These are phyloP conservation scores for Pyrenochaeta sp. DNA, from an alignment of 2,329 filamentous ascomycete genomes.

Conservation along the genomic window DNA sequence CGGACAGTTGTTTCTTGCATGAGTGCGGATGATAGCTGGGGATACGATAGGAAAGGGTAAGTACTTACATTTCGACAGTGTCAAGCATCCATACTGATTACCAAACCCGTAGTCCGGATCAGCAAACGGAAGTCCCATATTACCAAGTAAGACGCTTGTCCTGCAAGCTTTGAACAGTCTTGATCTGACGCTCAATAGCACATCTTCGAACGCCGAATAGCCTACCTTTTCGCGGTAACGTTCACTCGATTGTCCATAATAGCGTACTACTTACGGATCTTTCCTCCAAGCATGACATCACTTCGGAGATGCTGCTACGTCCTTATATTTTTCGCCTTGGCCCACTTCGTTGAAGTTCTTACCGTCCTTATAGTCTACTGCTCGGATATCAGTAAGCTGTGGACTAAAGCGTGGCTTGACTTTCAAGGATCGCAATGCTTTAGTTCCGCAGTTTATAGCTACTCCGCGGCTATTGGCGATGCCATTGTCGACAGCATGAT, in stretches of 20 bases:
- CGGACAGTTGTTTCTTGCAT: slow-evolving; percentile 38
- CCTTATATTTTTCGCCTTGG: slow-evolving; percentile 26
- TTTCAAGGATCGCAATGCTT: slow-evolving; percentile 37
- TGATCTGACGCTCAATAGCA: slow-evolving; percentile 17
- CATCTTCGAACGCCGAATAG: slow-evolving; percentile 43
- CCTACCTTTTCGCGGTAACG: slow-evolving; percentile 46
- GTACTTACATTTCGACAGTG: neutral
- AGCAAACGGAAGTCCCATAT: slow-evolving; percentile 28
- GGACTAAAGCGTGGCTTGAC: slow-evolving; percentile 26
- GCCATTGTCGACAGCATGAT: slow-evolving; percentile 35
- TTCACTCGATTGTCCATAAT: slow-evolving; percentile 47
- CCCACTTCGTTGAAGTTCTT: slow-evolving; percentile 32
- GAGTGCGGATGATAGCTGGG: slow-evolving; percentile 34
- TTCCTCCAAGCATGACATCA: slow-evolving; percentile 30
- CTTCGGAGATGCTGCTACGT: slow-evolving; percentile 29
- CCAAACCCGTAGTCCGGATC: slow-evolving; percentile 23
- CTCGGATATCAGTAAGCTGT: slow-evolving; percentile 33
- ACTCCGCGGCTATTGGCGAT: slow-evolving; percentile 39
- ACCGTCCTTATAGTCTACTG: slow-evolving; percentile 34
- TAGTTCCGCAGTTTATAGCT: slow-evolving; percentile 35
- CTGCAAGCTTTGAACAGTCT: neutral
- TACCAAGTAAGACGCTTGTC: slow-evolving; percentile 21
- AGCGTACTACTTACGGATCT: slow-evolving; percentile 48
- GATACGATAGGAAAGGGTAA: slow-evolving; percentile 36
- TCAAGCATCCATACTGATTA: slow-evolving; percentile 1